These are phyloP conservation scores for Eruca vesicaria DNA, from an alignment of 441 rosid species.

Conservation along the genomic window DNA sequence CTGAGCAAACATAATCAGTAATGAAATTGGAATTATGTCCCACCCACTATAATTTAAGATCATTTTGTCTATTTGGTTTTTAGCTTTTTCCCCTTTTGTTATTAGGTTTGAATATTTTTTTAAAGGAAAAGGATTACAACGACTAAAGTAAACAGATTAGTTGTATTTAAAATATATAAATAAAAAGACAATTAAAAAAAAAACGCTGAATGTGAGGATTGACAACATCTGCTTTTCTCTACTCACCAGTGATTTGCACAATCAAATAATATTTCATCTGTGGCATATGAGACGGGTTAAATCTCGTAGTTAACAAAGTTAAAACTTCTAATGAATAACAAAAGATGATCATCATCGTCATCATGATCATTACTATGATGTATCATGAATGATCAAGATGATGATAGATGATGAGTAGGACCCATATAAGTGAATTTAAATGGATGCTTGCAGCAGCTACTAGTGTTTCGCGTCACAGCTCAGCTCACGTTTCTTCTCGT, in stretches of 20 bases:
- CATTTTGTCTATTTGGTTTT: conserved; percentile 34
- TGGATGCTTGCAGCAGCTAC: conserved; percentile 12
- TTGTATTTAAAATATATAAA: neutral
- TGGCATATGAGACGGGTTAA: neutral
- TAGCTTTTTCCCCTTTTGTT: conserved; percentile 28
- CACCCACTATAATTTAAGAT: conserved; percentile 31
- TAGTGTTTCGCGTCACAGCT: conserved; percentile 10
- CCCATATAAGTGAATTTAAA: neutral
- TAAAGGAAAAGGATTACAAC: conserved; percentile 15
- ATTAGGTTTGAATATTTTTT: conserved; percentile 32
- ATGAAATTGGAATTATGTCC: conserved; percentile 23
- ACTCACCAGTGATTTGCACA: neutral
- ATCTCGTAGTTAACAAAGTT: neutral
- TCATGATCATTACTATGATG: conserved; percentile 3
- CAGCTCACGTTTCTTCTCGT: conserved; percentile 24
- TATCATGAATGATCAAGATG: conserved; percentile 11
- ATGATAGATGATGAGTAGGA: neutral
- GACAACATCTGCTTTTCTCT: conserved; percentile 22
- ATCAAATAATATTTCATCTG: neutral
- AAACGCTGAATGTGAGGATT: conserved; percentile 27
- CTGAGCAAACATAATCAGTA: conserved; percentile 18
- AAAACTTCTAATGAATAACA: conserved; percentile 1
- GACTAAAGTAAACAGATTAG: conserved; percentile 22
- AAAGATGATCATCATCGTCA: conserved; percentile 8
- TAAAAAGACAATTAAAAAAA: neutral